Percentiles rank a stretch among this genome's conserved stretches.
Evolutionary conservation across 192 early-diverging fungal species (phyloP).

Genomic region (Geranomyces variabilis): DNA sequence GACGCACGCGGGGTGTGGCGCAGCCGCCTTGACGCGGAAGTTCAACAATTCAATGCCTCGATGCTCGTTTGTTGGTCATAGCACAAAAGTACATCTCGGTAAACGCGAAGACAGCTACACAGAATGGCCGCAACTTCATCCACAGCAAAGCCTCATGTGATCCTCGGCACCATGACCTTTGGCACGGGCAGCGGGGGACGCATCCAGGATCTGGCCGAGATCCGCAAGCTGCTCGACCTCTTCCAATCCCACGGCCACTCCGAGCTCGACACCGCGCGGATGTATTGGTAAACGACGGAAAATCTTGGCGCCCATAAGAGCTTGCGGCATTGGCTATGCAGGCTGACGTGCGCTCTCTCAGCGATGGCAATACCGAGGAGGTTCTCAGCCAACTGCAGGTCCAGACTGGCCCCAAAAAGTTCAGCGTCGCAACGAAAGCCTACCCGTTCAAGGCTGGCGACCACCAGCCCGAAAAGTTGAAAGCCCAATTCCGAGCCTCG

Average conservation of each 20-base stretch:
- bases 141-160: neutral
- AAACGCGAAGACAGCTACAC: too few species aligned
- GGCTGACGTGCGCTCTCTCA: too few species aligned
- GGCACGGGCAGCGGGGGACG: slow-evolving; percentile 48
- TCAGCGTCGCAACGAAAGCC: slow-evolving; percentile 60
- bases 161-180: slow-evolving; percentile 24
- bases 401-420: slow-evolving; percentile 20
- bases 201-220: slow-evolving; percentile 41
- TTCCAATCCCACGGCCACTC: slow-evolving; percentile 41
- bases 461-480: slow-evolving; percentile 45
- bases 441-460: slow-evolving; percentile 49
- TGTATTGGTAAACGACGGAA: slow-evolving; percentile 40
- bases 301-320: too few species aligned
- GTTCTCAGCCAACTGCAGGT: slow-evolving; percentile 41
- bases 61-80: too few species aligned
- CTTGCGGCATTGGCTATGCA: too few species aligned
- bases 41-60: too few species aligned
- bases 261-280: slow-evolving; percentile 54
- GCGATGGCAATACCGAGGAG: slow-evolving; percentile 64
- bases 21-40: too few species aligned
- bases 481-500: slow-evolving; percentile 41
- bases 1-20: too few species aligned
- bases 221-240: slow-evolving; percentile 46
- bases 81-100: too few species aligned
- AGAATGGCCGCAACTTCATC: too few species aligned